Percentiles rank a stretch among this genome's conserved stretches.
Evolutionary conservation across 306 rosid species (phyloP).

Genomic region (Cicer arietinum): DNA sequence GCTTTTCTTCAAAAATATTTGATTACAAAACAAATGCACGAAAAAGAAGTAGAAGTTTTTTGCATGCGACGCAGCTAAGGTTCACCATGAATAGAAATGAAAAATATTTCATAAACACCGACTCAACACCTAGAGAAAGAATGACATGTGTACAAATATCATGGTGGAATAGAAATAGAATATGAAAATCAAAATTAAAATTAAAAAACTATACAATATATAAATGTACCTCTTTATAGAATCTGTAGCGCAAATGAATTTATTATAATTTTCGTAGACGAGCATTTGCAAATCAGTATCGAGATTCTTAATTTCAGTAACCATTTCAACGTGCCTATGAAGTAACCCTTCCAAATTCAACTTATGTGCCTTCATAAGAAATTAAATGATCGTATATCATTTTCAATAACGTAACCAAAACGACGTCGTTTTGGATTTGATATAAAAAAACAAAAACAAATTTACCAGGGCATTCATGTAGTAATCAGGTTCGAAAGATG

Average conservation of each 20-base stretch:
- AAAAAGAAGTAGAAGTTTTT: not conserved
- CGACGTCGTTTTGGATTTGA: too few species aligned
- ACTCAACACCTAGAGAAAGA: too few species aligned
- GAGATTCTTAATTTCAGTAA: slow-evolving; percentile 92
- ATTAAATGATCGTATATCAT: not conserved
- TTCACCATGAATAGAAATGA: too few species aligned
- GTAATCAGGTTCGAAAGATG: slow-evolving; percentile 74
- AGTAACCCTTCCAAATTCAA: slow-evolving; percentile 84
- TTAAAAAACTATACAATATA: too few species aligned
- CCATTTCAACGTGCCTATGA: slow-evolving; percentile 83
- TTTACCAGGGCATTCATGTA: slow-evolving; percentile 80
- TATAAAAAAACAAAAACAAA: not conserved
- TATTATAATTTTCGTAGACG: slow-evolving; percentile 88
- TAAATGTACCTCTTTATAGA: slow-evolving; percentile 66
- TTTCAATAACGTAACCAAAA: not conserved
- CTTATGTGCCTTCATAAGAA: slow-evolving; percentile 58
- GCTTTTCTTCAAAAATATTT: not conserved
- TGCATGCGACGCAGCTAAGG: too few species aligned
- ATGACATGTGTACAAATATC: too few species aligned
- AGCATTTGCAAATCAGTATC: slow-evolving; percentile 95
- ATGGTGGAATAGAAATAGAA: too few species aligned
- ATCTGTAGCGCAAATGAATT: slow-evolving; percentile 91
- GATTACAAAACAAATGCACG: not conserved
- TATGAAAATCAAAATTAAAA: too few species aligned
- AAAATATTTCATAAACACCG: too few species aligned